Evolutionary conservation across 2,329 filamentous ascomycete species (phyloP), one percentile per base, ranked within the genome.

Genomic region (Ceratocystiopsis sp.): DNA sequence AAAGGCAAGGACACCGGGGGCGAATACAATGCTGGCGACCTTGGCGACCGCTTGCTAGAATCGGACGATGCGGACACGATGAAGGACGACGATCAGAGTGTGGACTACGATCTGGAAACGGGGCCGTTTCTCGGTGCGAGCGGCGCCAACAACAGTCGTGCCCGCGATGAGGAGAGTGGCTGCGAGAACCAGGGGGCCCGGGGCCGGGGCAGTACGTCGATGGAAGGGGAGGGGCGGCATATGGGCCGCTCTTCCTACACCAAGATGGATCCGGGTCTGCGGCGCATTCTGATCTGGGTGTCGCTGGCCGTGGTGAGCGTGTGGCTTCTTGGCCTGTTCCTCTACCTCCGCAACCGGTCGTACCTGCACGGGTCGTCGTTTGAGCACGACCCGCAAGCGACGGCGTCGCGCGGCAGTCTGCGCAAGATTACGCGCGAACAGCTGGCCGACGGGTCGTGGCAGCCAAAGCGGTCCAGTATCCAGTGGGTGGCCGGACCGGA

Each of bases 391-490:
- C 80, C 82, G 7, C 63, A 75, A 45, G 79, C 80, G 35, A 78
- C 74, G 15, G 57, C 61, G 17, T 58, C 59, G 25, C 69, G 69
- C 48, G 78, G 79, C 4, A 76, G 70, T 19, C 80, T 80, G 39
- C 85, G 82, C 63, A 71, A 75, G 48, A 67, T 93, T 41, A 83
- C 78, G 1, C 61, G 91, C 45, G 76, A 84, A 38, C 78, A 85
- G 56, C 67, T 91, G 11, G 65, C 80, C 53, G 55, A 55, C 2
- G 80, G 82, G 3, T 65, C 69, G 52, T 93, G 82, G 77, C 64
- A 60, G 18, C 59, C 80, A n/a, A 61, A 60, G 35, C 69, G 62
- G 38, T 78, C 84, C 48, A 70, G 68, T 29, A 82, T 91, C 48
- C 73, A 72, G 50, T 93, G 84, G 84, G 80, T 91, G 41, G 69